These are phyloP conservation scores for Chrysosporium queenslandicum DNA, from an alignment of 2,329 filamentous ascomycete genomes.

Conservation along the genomic window DNA sequence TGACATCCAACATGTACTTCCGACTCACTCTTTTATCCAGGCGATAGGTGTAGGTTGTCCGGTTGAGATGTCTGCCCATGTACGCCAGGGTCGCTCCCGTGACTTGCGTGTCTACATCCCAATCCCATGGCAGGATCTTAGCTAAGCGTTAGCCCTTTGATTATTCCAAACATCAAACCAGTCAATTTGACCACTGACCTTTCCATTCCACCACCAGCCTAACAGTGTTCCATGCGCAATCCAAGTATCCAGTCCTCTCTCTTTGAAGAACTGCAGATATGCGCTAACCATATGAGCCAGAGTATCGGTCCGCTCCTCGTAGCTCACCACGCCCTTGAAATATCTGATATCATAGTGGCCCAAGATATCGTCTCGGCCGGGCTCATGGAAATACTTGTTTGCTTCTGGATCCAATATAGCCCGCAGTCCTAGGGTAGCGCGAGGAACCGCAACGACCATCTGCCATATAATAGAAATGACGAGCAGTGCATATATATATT, in stretches of 20 bases:
- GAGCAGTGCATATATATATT: background rate
- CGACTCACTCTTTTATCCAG: conserved; percentile 36
- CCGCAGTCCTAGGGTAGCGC: background rate
- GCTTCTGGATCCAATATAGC: conserved; percentile 19
- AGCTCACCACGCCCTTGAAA: conserved; percentile 53
- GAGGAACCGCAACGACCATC: background rate
- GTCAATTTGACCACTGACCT: conserved; percentile 39
- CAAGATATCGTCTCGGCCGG: conserved; percentile 49
- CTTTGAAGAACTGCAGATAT: conserved; percentile 58
- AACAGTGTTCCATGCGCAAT: conserved; percentile 74
- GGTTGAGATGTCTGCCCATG: conserved; percentile 58
- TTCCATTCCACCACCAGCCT: conserved; percentile 80
- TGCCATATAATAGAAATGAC: background rate
- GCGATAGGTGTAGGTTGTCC: conserved; percentile 48
- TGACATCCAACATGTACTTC: conserved; percentile 64
- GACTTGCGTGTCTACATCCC: conserved; percentile 74
- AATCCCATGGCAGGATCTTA: conserved; percentile 70
- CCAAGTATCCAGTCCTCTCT: conserved; percentile 66
- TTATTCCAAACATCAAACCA: no score
- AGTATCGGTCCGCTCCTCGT: conserved; percentile 56
- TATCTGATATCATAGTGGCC: conserved; percentile 67
- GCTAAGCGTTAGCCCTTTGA: background rate
- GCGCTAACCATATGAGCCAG: conserved; percentile 62
- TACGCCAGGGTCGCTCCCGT: conserved; percentile 55
- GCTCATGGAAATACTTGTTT: conserved; percentile 57